A percentile compares a stretch with the other conserved stretches of the same genome.
Conservation (phyloP, 768 basidiomycete species). For the Lactarius deliciosus region DNA sequence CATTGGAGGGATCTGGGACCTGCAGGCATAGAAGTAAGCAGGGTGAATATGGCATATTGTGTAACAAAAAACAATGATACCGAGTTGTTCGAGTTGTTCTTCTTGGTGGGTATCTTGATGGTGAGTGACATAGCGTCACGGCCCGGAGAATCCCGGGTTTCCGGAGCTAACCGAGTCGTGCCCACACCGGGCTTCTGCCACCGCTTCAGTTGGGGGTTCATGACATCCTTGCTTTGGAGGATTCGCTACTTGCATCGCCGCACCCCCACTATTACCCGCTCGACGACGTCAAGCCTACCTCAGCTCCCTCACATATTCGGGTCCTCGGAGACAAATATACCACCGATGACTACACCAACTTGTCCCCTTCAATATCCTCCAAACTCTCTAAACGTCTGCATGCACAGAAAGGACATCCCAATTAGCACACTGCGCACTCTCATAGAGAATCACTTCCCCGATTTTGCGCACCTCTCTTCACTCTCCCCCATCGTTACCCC, state of each 20-base stretch:
- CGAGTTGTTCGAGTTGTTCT: constrained; percentile 16
- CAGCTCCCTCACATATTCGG: constrained; percentile 36
- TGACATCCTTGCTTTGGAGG: constrained; percentile 1
- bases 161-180: neutral
- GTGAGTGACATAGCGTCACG: constrained; percentile 20
- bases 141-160: neutral
- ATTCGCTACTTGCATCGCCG: neutral
- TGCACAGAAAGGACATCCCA: constrained; percentile 77
- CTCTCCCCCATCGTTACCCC: constrained; percentile 89
- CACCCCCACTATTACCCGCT: neutral
- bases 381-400: constrained; percentile 80
- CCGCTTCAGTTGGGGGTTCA: neutral
- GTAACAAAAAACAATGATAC: neutral
- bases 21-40: neutral
- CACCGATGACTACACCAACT: constrained; percentile 80
- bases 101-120: constrained; percentile 27
- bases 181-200: neutral
- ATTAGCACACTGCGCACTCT: constrained; percentile 79
- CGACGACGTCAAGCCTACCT: constrained; percentile 6
- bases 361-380: constrained; percentile 79
- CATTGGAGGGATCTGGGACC: constrained; percentile 23
- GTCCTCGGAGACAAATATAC: constrained; percentile 69
- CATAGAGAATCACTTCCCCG: constrained; percentile 81
- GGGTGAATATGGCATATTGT: neutral
- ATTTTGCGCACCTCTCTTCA: constrained; percentile 70